phyloP scores from a whole-genome alignment of 78 protist species.

The Dictyostelium citrinum region DNA sequence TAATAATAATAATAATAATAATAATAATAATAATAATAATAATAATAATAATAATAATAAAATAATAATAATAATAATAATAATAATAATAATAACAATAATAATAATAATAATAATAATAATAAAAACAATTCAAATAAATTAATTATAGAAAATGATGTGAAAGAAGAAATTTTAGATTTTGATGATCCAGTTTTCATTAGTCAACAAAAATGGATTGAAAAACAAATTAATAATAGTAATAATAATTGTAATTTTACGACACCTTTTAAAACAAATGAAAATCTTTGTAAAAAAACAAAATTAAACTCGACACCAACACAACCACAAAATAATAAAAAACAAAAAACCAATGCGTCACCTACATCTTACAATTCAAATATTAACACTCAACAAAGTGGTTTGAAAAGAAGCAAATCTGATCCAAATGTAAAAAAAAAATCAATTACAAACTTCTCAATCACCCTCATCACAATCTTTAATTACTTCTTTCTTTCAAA shows the following conservation, averaged over 20 bases:
- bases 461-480: slow-evolving; percentile 33
- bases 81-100: background rate
- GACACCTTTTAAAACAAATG: background rate
- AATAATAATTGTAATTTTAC: background rate
- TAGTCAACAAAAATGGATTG: slow-evolving; percentile 63
- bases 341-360: background rate
- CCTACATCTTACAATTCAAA: background rate
- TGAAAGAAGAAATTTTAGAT: background rate
- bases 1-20: background rate
- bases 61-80: background rate
- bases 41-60: background rate
- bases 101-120: background rate
- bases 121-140: background rate
- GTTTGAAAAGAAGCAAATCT: slow-evolving; percentile 1
- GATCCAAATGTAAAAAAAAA: background rate
- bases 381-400: background rate
- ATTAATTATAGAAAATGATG: background rate
- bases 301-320: background rate
- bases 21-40: background rate
- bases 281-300: background rate
- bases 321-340: background rate
- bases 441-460: background rate
- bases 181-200: slow-evolving; percentile 53
- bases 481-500: slow-evolving; percentile 52
- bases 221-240: slow-evolving; percentile 6